These are phyloP conservation scores for Skeletonema marinoi DNA, from an alignment of 108 stramenopile genomes.

Conservation along the genomic window DNA sequence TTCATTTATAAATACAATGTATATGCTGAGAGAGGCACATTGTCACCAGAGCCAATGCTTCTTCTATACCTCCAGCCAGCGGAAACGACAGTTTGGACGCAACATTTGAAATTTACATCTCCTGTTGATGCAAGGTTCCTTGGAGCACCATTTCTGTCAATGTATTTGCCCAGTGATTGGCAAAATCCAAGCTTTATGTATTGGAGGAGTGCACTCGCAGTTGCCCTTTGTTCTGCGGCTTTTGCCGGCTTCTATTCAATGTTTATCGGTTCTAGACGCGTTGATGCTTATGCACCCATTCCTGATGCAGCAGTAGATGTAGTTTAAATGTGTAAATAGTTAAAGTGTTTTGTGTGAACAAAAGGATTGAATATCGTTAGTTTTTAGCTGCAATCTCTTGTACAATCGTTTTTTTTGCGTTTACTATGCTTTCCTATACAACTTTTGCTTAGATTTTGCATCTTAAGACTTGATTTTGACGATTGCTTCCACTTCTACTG, in stretches of 20 bases:
- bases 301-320: neutral
- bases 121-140: neutral
- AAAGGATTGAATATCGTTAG: neutral
- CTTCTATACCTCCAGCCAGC: constrained; percentile 67
- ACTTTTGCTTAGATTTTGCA: neutral
- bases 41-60: constrained; percentile 81
- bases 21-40: constrained; percentile 73
- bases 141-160: constrained; percentile 14
- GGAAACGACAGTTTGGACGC: constrained; percentile 77
- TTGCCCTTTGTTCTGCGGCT: neutral
- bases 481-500: constrained; percentile 86
- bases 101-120: constrained; percentile 47
- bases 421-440: neutral
- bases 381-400: neutral
- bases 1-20: constrained; percentile 84
- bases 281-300: neutral
- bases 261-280: neutral
- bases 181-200: neutral
- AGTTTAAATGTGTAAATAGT: constrained; percentile 1
- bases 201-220: constrained; percentile 1
- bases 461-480: constrained; percentile 57
- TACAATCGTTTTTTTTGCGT: neutral
- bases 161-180: constrained; percentile 18
- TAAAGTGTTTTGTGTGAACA: neutral
- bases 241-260: neutral